Evolutionary conservation across 176 grass and related monocot species (phyloP), one percentile per base, ranked within the genome.

Genomic region (Saccharum officinarum): DNA sequence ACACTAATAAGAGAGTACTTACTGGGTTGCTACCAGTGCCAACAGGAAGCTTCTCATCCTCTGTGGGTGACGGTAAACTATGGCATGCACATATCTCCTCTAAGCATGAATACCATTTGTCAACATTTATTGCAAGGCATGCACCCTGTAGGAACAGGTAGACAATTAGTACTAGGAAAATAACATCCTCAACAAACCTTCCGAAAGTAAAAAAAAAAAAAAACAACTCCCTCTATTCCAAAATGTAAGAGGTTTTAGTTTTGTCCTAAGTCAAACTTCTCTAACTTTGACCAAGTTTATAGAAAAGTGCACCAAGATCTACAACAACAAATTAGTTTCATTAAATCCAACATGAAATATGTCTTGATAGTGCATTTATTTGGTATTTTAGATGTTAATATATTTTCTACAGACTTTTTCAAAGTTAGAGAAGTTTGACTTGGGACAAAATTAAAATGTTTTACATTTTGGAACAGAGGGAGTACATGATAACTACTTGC

Each of bases 1-100:
- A 42, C 14, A 30, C 13, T 73, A 71, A 81, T 55, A 78, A 39
- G 68, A 78, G 36, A 61, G 40, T 86, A 95, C 97, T 94, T 98
- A 98, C 97, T 72, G 97, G 97, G 82, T 98, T 98, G 93, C 97
- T 98, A 87, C 97, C 97, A 62, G 97, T 98, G 85, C 97, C 97
- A 63, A 99, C 93, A 88, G 93, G 97, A 87, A 99, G 90, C 72
- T 94, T 94, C 50, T 95, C 97, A 80, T 99, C 93, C 84, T 91
- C 90, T 65, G 65, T 89, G 33, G 97, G 97, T 37, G 79, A 34
- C 33, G 93, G 90, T 70, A 99, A 79, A 88, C 79, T 80, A 92
- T 94, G 88, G 75, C 75, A 87, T 52, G 81, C 20, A 77, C 91
- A 95, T 90, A 96, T 92, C 67, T 96, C 90, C 49, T 87, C 75